Conservation (phyloP, 495 filamentous ascomycete species). For the Lindgomyces ingoldianus region DNA sequence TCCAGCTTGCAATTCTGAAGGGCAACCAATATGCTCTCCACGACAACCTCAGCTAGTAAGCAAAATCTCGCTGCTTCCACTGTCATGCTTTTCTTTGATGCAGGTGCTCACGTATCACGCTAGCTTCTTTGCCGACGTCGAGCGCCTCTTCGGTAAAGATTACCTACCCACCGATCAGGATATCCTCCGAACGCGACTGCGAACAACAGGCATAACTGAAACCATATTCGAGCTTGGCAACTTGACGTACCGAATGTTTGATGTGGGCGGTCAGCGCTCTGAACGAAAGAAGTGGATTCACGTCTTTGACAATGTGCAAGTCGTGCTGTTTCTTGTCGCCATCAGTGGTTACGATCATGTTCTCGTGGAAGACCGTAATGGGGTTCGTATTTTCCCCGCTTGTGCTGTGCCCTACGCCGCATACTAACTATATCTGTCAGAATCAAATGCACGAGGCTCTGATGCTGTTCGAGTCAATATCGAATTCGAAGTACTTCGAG, state of each 20-base stretch:
- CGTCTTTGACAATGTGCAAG: slow-evolving; percentile 99
- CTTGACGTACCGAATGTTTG: slow-evolving; percentile 98
- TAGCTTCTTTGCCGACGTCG: slow-evolving; percentile 98
- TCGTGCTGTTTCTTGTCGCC: slow-evolving; percentile 96
- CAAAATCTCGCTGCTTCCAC: slow-evolving; percentile 24
- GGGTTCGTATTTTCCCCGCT: slow-evolving; percentile 29
- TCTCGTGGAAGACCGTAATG: slow-evolving; percentile 77
- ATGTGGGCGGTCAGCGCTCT: slow-evolving; percentile 96
- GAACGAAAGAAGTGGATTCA: slow-evolving; percentile 99
- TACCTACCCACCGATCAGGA: slow-evolving; percentile 98
- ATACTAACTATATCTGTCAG: slow-evolving; percentile 31
- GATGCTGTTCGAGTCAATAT: slow-evolving; percentile 98
- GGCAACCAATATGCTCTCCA: slow-evolving; percentile 98
- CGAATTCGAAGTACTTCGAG: slow-evolving; percentile 98
- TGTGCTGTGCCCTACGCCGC: background rate
- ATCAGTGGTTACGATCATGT: slow-evolving; percentile 99
- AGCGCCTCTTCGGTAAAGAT: slow-evolving; percentile 85
- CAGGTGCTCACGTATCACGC: slow-evolving; percentile 8
- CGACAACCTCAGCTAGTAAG: slow-evolving; percentile 97
- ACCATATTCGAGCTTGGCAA: slow-evolving; percentile 98
- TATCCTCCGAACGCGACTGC: slow-evolving; percentile 94
- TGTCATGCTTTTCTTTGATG: background rate
- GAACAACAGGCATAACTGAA: slow-evolving; percentile 99
- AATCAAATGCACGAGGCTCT: slow-evolving; percentile 99
- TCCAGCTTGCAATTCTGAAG: slow-evolving; percentile 87